Evolutionary conservation across 768 basidiomycete genomes (phyloP).

Genomic region (Tricholoma hemisulphureum): DNA sequence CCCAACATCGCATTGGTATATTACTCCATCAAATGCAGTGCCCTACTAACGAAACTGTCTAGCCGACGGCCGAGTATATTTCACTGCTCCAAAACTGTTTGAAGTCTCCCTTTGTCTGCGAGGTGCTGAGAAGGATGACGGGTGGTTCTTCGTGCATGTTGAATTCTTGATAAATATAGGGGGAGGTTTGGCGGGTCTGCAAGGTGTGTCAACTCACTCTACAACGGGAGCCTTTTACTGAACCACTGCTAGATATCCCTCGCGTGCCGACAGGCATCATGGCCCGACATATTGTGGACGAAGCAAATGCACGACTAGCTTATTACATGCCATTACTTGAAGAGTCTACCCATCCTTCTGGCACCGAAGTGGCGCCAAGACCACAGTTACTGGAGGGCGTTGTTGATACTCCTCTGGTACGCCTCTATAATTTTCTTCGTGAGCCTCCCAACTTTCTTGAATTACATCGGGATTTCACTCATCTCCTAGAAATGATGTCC

Average conservation of each 20-base stretch:
- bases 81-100: slow-evolving; percentile 70
- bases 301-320: slow-evolving; percentile 66
- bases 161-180: slow-evolving; percentile 73
- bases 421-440: slow-evolving; percentile 90
- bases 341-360: slow-evolving; percentile 36
- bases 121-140: slow-evolving; percentile 65
- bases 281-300: slow-evolving; percentile 67
- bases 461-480: slow-evolving; percentile 1
- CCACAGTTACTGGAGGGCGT: slow-evolving; percentile 58
- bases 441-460: slow-evolving; percentile 27
- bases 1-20: slow-evolving; percentile 61
- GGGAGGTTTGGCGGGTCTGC: slow-evolving; percentile 68
- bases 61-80: slow-evolving; percentile 80
- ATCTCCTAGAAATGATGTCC: slow-evolving; percentile 76
- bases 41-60: background rate
- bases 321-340: slow-evolving; percentile 57
- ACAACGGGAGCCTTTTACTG: background rate
- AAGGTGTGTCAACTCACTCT: slow-evolving; percentile 44
- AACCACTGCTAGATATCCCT: slow-evolving; percentile 59
- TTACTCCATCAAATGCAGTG: background rate
- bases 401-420: slow-evolving; percentile 79
- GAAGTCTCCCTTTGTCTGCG: slow-evolving; percentile 71
- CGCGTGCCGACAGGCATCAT: slow-evolving; percentile 60
- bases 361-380: slow-evolving; percentile 40
- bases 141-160: slow-evolving; percentile 84